A percentile compares a stretch with the other conserved stretches of the same genome.
These are phyloP conservation scores for Lanmaoa rubissima DNA, from an alignment of 768 basidiomycete genomes.

Conservation along the genomic window DNA sequence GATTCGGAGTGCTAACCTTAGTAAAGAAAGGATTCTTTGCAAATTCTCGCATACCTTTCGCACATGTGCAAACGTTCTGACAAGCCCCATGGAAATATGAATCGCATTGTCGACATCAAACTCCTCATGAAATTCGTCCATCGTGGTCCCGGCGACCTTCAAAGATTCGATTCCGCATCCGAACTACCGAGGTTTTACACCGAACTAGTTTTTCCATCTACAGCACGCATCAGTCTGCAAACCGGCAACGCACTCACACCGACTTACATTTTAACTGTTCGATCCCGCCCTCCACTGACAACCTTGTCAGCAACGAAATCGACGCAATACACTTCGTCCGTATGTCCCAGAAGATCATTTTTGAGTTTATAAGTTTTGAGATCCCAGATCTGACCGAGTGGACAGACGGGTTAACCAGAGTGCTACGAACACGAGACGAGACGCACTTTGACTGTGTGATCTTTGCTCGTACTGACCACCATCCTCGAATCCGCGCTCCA, in stretches of 20 bases:
- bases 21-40: not conserved
- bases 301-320: conserved; percentile 99
- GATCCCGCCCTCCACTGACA: conserved; percentile 95
- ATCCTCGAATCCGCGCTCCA: conserved; percentile 95
- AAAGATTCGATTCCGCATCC: not conserved
- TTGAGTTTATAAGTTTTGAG: conserved; percentile 95
- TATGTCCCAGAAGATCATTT: conserved; percentile 91
- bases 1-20: not conserved
- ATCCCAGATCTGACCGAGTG: conserved; percentile 75
- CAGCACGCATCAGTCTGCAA: not conserved
- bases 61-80: not conserved
- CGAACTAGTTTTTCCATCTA: conserved; percentile 33
- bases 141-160: not conserved
- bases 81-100: not conserved
- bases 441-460: conserved; percentile 89
- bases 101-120: not conserved
- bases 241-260: not conserved
- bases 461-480: conserved; percentile 93
- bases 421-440: not conserved
- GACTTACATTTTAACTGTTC: conserved; percentile 87
- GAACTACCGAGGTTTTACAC: not conserved
- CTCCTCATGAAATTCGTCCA: not conserved
- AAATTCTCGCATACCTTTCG: not conserved
- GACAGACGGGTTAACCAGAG: not conserved
- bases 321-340: conserved; percentile 98